phyloP scores from a whole-genome alignment of 768 basidiomycete species.

The Boletus edulis region DNA sequence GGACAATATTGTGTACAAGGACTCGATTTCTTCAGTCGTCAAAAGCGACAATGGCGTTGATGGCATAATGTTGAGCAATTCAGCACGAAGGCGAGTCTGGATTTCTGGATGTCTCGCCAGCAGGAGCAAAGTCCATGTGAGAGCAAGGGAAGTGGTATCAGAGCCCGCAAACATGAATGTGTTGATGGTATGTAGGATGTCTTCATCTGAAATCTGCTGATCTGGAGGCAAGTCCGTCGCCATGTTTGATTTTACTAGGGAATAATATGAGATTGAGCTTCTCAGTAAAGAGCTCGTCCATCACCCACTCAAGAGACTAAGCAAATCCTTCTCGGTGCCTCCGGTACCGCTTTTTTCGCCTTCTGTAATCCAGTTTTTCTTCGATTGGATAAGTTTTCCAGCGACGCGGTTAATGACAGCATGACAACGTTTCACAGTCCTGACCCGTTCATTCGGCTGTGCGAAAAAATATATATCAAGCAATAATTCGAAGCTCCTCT shows the following conservation, averaged over 20 bases:
- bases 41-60: conserved; percentile 42
- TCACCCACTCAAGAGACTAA: conserved; percentile 71
- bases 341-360: conserved; percentile 48
- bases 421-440: conserved; percentile 55
- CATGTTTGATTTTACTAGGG: conserved; percentile 77
- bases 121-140: conserved; percentile 83
- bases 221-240: conserved; percentile 66
- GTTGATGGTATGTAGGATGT: conserved; percentile 82
- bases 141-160: conserved; percentile 77
- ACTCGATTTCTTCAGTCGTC: conserved; percentile 63
- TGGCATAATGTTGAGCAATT: conserved; percentile 52
- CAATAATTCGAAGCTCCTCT: not conserved
- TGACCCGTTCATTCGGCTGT: conserved; percentile 54
- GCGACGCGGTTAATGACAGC: conserved; percentile 65
- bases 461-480: not conserved
- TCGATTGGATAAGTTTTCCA: conserved; percentile 74
- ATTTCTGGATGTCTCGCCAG: conserved; percentile 64
- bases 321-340: conserved; percentile 68
- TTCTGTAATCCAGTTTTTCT: conserved; percentile 70
- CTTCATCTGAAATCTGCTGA: conserved; percentile 81
- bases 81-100: conserved; percentile 70
- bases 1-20: conserved; percentile 54
- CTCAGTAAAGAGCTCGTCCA: not conserved
- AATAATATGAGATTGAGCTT: conserved; percentile 6
- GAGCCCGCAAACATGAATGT: conserved; percentile 92